A percentile compares a stretch with the other conserved stretches of the same genome.
Conservation (phyloP, 768 basidiomycete species). For the Pleurotus ostreatus region DNA sequence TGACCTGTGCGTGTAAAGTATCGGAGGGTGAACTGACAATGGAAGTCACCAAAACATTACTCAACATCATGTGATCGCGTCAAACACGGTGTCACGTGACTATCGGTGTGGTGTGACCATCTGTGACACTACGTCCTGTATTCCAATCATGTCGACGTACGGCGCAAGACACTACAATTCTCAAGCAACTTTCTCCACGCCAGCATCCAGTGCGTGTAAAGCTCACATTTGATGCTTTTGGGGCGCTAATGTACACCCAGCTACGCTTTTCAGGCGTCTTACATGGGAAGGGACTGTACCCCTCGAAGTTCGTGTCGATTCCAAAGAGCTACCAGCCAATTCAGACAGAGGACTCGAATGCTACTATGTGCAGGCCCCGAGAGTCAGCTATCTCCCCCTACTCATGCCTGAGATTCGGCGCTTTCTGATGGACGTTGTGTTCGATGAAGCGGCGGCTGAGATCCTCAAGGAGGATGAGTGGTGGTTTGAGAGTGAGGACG, state of each 20-base stretch:
- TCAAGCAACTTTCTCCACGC: slow-evolving; percentile 23
- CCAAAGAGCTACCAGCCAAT: slow-evolving; percentile 86
- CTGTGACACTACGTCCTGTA: background rate
- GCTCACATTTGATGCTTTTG: no score
- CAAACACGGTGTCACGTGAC: background rate
- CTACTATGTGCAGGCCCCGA: slow-evolving; percentile 87
- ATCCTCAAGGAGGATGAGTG: slow-evolving; percentile 83
- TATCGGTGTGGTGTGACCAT: background rate
- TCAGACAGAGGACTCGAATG: slow-evolving; percentile 86
- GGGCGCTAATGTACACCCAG: slow-evolving; percentile 37
- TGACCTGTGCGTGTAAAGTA: background rate
- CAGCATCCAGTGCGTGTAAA: slow-evolving; percentile 31
- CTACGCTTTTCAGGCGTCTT: slow-evolving; percentile 81
- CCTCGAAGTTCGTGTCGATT: slow-evolving; percentile 83
- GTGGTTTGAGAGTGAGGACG: slow-evolving; percentile 96
- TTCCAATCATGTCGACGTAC: slow-evolving; percentile 45
- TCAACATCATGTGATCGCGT: slow-evolving; percentile 3
- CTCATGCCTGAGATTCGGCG: slow-evolving; percentile 84
- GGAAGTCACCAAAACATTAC: no score
- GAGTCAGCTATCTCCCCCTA: slow-evolving; percentile 91
- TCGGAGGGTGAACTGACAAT: background rate
- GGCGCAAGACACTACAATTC: slow-evolving; percentile 45
- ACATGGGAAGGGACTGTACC: slow-evolving; percentile 92
- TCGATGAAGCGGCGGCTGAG: slow-evolving; percentile 80
- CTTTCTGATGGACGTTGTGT: slow-evolving; percentile 88